Evolutionary conservation across 2,329 filamentous ascomycete genomes (phyloP).

Genomic region (Fusarium hostae): DNA sequence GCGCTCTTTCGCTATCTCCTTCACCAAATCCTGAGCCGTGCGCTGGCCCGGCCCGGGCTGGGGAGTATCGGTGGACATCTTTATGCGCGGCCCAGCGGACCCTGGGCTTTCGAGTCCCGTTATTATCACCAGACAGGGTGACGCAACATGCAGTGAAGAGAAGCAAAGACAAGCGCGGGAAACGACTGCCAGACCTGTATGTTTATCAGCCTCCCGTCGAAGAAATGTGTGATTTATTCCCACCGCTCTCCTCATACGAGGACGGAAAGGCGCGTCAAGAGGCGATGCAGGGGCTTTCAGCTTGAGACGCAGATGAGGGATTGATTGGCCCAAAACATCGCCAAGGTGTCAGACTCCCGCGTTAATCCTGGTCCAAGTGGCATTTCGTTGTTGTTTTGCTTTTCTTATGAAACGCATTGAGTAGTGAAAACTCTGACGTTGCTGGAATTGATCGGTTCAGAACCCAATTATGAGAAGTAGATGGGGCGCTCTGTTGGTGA

Average conservation of each 20-base stretch:
- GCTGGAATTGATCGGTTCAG: neutral
- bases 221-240: neutral
- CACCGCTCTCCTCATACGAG: constrained; percentile 18
- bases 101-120: neutral
- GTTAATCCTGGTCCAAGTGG: constrained; percentile 1
- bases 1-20: constrained; percentile 36
- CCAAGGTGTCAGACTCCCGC: constrained; percentile 25
- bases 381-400: constrained; percentile 1
- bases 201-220: neutral
- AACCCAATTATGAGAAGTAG: neutral
- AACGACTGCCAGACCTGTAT: neutral
- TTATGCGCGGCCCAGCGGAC: constrained; percentile 8
- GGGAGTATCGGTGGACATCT: neutral
- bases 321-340: constrained; percentile 22
- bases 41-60: neutral
- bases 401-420: neutral
- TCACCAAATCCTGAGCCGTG: constrained; percentile 31
- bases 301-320: constrained; percentile 6
- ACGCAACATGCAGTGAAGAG: neutral
- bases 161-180: neutral
- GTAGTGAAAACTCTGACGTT: neutral
- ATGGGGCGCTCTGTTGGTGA: neutral
- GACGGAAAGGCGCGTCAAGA: constrained; percentile 6
- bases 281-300: constrained; percentile 33
- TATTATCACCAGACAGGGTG: neutral